Evolutionary conservation across 345 rosid genomes (phyloP).

Genomic region (Eucalyptus polyanthemos): DNA sequence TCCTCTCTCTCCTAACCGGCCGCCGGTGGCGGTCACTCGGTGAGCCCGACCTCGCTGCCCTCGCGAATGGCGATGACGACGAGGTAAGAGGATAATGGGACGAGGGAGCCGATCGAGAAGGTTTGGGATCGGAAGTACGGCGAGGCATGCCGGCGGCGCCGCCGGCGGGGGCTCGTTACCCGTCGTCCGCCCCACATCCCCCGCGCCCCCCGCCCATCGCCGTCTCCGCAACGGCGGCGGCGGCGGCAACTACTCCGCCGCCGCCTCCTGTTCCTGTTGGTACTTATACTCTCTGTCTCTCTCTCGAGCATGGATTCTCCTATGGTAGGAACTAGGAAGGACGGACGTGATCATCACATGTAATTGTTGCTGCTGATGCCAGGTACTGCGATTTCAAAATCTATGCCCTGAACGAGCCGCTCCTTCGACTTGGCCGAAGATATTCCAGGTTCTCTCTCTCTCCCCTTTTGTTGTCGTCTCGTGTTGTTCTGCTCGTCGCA

Average conservation of each 20-base stretch:
- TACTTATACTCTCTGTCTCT: neutral
- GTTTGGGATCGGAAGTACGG: conserved; percentile 4
- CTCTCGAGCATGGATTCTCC: neutral
- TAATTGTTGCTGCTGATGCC: neutral
- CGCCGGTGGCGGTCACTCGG: neutral
- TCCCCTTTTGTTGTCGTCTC: neutral
- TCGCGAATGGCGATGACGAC: neutral
- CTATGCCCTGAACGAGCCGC: conserved; percentile 20
- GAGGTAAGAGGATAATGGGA: neutral
- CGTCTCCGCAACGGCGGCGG: neutral
- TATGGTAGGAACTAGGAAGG: neutral
- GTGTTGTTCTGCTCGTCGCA: neutral
- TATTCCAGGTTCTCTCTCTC: conserved; percentile 13
- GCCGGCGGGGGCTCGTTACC: neutral
- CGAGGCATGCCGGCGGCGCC: neutral
- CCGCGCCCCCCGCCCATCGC: neutral
- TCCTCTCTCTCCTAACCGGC: neutral
- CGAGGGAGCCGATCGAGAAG: conserved; percentile 16
- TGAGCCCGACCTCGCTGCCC: neutral
- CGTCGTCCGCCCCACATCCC: conserved; percentile 1
- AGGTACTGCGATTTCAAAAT: conserved; percentile 59
- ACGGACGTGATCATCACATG: neutral
- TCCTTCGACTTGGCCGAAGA: conserved; percentile 54
- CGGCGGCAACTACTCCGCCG: neutral
- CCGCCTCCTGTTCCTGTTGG: neutral